These are phyloP conservation scores for Talaromyces sp. DNA, from an alignment of 2,329 filamentous ascomycete species.

Conservation along the genomic window DNA sequence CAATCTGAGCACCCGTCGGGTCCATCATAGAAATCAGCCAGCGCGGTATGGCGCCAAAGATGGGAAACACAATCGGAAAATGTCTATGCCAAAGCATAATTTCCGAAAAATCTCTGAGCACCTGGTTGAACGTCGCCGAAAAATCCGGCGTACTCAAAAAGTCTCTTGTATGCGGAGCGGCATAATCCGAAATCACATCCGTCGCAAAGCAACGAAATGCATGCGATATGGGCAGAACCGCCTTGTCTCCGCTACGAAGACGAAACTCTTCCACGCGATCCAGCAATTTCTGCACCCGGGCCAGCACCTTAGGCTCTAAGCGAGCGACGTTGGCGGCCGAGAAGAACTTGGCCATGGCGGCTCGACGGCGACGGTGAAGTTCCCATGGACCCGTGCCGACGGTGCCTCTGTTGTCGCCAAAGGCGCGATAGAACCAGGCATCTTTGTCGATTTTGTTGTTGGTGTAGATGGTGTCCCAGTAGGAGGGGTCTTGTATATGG, in stretches of 20 bases:
- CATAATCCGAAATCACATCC: constrained; percentile 16
- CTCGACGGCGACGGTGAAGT: constrained; percentile 39
- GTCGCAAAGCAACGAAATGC: constrained; percentile 15
- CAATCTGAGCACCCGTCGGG: constrained; percentile 13
- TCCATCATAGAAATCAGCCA: constrained; percentile 13
- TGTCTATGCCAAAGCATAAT: constrained; percentile 16
- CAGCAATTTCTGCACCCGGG: constrained; percentile 20
- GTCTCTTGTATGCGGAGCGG: constrained; percentile 12
- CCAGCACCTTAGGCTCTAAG: constrained; percentile 33
- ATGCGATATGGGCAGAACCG: constrained; percentile 11
- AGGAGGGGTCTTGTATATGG: constrained; percentile 32
- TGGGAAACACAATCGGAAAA: constrained; percentile 13
- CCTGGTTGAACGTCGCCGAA: constrained; percentile 11
- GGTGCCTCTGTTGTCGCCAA: constrained; percentile 15
- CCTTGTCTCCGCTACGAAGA: background rate
- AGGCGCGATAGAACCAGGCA: constrained; percentile 15
- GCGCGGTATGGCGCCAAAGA: constrained; percentile 11
- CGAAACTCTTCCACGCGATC: constrained; percentile 10
- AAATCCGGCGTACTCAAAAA: constrained; percentile 15
- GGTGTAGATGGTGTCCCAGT: constrained; percentile 30
- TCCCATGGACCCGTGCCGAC: constrained; percentile 20
- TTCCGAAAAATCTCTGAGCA: constrained; percentile 14
- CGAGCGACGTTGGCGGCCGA: constrained; percentile 35
- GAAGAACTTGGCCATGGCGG: constrained; percentile 42
- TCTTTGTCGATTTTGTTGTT: constrained; percentile 15